Base-by-base conservation (phyloP, 2,329 filamentous ascomycete species). In the Sporothrix sp. region DNA sequence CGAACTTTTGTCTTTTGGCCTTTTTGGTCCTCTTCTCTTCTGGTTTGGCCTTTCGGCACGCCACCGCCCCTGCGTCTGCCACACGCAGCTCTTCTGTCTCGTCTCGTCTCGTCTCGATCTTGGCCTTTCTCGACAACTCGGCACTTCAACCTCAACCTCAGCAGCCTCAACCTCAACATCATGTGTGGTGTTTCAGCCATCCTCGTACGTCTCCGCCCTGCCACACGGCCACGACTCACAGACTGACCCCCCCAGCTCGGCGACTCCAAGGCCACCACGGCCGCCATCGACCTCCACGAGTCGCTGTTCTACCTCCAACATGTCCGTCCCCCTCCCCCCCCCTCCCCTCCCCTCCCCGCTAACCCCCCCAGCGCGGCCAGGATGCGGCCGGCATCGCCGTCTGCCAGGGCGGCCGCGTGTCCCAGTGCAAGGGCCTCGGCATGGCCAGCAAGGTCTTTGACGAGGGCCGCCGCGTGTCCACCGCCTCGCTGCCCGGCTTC, bases 331-430 rank as follows among this genome's bases (percentile, higher is more conserved):
- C 11, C 21, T 16, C 35, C 9, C 20, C 23, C 44, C 5, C 9
- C 18, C 35, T 16, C 9, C 28, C 16, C 11, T 25, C 23, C 11
- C 28, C 1, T 21, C 35, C n/a, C n/a, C 11, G 28, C 46, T 50
- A 32, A 50, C 28, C 18, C 21, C 7, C 16, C 28, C 36, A 57
- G 55, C 78, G 86, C 61, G 87, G 87, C 48, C 88, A 94, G 66
- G 89, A 95, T 82, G 89, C 89, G 45, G 86, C 82, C 50, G 89
- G 89, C 56, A 91, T 95, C 59, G 81, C 88, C 88, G 74, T 74
- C 83, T 76, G 58, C 76, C 14, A 55, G 71, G 86, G 86, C 32
- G 89, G 90, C 55, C 78, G 87, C 38, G 84, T 95, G 58, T 91
- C 84, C 65, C 87, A 94, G 64, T 85, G 85, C 72, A 96, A 96